Conservation (phyloP, 2,329 filamentous ascomycete species). For the Myriangium duriaei region DNA sequence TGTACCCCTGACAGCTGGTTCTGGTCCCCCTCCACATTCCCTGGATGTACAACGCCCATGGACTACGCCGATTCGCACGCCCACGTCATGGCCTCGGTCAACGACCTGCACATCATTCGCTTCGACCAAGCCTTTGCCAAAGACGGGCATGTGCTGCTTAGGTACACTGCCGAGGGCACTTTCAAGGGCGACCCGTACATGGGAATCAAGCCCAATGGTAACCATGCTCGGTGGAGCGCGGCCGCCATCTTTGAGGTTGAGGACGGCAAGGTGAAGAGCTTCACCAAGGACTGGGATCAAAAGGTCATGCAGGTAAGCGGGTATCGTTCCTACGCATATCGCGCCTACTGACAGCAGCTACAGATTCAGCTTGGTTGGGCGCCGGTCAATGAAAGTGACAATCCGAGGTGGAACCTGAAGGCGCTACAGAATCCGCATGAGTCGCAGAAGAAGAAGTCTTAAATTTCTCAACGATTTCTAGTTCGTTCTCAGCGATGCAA, state of each 20-base stretch:
- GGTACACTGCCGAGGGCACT: constrained; percentile 27
- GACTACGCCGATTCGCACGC: constrained; percentile 28
- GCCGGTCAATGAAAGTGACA: too few relatives aligned
- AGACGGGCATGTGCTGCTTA: constrained; percentile 23
- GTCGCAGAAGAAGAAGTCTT: too few relatives aligned
- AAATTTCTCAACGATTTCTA: too few relatives aligned
- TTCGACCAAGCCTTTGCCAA: constrained; percentile 28
- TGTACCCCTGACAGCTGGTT: constrained; percentile 24
- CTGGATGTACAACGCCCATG: constrained; percentile 24
- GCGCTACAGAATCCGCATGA: too few relatives aligned
- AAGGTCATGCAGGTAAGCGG: too few relatives aligned
- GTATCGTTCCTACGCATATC: too few relatives aligned
- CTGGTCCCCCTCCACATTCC: constrained; percentile 27
- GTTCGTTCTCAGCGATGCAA: too few relatives aligned
- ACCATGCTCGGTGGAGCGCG: constrained; percentile 26
- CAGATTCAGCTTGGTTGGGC: too few relatives aligned
- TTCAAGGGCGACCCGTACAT: constrained; percentile 26
- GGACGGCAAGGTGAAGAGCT: constrained; percentile 25
- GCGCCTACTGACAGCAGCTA: too few relatives aligned
- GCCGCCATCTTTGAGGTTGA: constrained; percentile 28
- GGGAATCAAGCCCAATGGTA: constrained; percentile 23
- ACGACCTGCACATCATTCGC: constrained; percentile 25
- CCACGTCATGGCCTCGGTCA: constrained; percentile 24
- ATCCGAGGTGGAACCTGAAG: too few relatives aligned
- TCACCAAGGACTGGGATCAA: constrained; percentile 30